Percentiles rank a stretch among this genome's conserved stretches.
phyloP scores from a whole-genome alignment of 2,329 filamentous ascomycete species.

The Tolypocladium inflatum region DNA sequence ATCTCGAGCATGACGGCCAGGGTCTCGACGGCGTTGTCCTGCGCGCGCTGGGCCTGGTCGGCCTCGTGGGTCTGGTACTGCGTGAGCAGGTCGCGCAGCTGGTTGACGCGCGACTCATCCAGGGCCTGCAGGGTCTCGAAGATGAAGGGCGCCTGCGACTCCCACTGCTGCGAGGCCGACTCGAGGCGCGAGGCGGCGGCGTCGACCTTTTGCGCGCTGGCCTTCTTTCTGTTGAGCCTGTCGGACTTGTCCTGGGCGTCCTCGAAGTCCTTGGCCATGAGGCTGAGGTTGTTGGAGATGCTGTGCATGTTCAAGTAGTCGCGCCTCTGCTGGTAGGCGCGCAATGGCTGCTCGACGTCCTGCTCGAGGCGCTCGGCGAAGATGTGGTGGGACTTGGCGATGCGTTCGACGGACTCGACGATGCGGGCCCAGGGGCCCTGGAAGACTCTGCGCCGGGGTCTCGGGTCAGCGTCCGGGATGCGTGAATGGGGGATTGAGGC shows the following conservation, averaged over 20 bases:
- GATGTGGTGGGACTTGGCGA: constrained; percentile 74
- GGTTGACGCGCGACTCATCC: constrained; percentile 82
- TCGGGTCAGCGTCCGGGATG: constrained; percentile 7
- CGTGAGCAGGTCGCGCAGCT: constrained; percentile 81
- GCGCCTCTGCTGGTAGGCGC: constrained; percentile 62
- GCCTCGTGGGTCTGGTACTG: constrained; percentile 90
- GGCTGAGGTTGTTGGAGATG: constrained; percentile 70
- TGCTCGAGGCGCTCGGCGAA: constrained; percentile 76
- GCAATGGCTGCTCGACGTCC: constrained; percentile 78
- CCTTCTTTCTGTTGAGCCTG: constrained; percentile 72
- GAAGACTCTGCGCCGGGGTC: constrained; percentile 59
- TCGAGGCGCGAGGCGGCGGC: constrained; percentile 65
- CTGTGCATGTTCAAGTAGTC: constrained; percentile 75
- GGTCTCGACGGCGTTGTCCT: constrained; percentile 66
- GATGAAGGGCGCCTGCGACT: constrained; percentile 87
- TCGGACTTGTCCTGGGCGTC: constrained; percentile 77
- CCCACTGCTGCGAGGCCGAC: constrained; percentile 76
- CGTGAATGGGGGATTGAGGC: not conserved
- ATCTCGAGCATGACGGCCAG: constrained; percentile 78
- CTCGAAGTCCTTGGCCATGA: constrained; percentile 77
- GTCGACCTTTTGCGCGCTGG: constrained; percentile 69
- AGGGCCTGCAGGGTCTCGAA: constrained; percentile 87
- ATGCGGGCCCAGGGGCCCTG: constrained; percentile 85
- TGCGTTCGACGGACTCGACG: constrained; percentile 64
- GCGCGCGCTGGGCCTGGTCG: constrained; percentile 71